Conservation (phyloP, 2,329 filamentous ascomycete genomes). For the Fusarium sp. region DNA sequence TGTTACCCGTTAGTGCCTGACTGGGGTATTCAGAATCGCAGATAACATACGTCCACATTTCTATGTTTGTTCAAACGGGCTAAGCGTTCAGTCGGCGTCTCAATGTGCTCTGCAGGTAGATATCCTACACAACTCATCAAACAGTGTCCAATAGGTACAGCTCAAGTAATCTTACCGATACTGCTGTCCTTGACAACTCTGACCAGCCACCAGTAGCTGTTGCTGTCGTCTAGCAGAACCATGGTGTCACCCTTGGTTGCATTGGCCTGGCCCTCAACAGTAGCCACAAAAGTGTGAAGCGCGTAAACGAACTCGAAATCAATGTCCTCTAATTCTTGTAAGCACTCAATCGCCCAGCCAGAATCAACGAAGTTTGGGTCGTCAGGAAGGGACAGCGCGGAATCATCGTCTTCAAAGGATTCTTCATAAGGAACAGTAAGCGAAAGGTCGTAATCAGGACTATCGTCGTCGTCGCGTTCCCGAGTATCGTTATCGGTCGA, state of each 20-base stretch:
- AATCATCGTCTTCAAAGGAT: conserved; percentile 62
- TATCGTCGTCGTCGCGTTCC: conserved; percentile 44
- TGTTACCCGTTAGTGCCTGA: conserved; percentile 20
- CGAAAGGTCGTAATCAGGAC: conserved; percentile 44
- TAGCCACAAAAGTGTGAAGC: conserved; percentile 95
- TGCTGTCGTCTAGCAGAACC: conserved; percentile 97
- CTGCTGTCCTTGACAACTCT: conserved; percentile 97
- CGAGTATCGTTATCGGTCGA: conserved; percentile 18
- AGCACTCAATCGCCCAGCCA: conserved; percentile 83
- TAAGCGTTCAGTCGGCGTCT: conserved; percentile 94
- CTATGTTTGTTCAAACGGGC: conserved; percentile 96
- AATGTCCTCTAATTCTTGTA: conserved; percentile 96
- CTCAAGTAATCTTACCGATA: conserved; percentile 67
- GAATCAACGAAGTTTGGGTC: conserved; percentile 74
- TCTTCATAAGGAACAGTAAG: conserved; percentile 60
- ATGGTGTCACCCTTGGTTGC: conserved; percentile 98
- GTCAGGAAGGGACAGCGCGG: conserved; percentile 60
- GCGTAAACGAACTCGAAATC: conserved; percentile 99
- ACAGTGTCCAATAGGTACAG: background rate
- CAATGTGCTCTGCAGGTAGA: conserved; percentile 95
- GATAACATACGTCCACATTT: conserved; percentile 85
- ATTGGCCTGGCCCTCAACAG: conserved; percentile 97
- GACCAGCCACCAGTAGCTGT: conserved; percentile 99
- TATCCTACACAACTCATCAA: conserved; percentile 72
- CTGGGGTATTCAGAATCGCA: background rate